Evolutionary conservation across 257 asterid species (phyloP).

Genomic region (Solanum habrochaites): DNA sequence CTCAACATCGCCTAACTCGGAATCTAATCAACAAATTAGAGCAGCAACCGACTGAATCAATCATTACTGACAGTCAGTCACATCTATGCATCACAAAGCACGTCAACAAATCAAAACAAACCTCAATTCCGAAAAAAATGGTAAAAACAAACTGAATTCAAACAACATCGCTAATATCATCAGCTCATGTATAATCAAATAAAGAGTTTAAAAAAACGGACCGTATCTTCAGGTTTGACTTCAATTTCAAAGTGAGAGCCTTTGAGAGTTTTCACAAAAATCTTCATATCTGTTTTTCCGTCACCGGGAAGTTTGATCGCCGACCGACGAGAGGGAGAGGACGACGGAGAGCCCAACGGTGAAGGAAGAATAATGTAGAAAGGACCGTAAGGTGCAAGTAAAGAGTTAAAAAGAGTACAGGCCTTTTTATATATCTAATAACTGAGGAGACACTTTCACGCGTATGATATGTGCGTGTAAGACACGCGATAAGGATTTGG

Average conservation of each 20-base stretch:
- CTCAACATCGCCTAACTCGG: neutral
- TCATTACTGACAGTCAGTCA: neutral
- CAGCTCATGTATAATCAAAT: neutral
- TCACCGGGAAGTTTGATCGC: neutral
- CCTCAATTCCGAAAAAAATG: neutral
- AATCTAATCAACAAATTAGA: neutral
- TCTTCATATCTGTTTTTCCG: conserved; percentile 13
- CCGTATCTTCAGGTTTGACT: conserved; percentile 24
- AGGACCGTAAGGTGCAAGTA: neutral
- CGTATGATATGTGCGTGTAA: neutral
- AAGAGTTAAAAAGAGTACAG: neutral
- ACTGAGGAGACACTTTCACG: neutral
- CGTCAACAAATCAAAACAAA: neutral
- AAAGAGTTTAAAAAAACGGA: neutral
- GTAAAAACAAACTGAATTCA: neutral
- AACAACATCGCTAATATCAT: neutral
- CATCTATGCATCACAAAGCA: neutral
- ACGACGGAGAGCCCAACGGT: neutral
- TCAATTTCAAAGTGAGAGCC: conserved; percentile 24
- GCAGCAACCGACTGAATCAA: neutral
- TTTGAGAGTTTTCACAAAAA: conserved; percentile 29
- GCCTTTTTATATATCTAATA: neutral
- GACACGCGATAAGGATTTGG: neutral
- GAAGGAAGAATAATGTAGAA: neutral
- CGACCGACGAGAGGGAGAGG: neutral